phyloP scores from a whole-genome alignment of 139 green algal genomes.

The Chlamydomonas eustigma region DNA sequence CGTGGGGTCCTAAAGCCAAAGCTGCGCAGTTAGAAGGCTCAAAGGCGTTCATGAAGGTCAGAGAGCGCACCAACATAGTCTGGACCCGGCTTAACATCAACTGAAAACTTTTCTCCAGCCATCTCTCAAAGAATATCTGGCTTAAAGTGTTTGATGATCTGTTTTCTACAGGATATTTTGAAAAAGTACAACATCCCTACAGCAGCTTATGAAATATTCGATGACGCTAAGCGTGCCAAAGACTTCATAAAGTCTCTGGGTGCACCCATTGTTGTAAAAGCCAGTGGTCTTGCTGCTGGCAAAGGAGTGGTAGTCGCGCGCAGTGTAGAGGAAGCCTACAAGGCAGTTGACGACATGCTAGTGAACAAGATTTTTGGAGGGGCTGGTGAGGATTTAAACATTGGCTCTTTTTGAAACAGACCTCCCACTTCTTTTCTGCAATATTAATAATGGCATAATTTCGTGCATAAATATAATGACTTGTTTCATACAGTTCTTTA shows the following conservation, averaged over 20 bases:
- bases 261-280: constrained; percentile 96
- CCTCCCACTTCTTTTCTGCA: no score
- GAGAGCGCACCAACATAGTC: no score
- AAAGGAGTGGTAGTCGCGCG: constrained; percentile 88
- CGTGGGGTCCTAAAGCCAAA: constrained; percentile 79
- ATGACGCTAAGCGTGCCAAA: constrained; percentile 41
- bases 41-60: constrained; percentile 93
- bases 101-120: no score
- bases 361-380: constrained; percentile 69
- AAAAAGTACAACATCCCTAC: constrained; percentile 93
- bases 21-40: constrained; percentile 92
- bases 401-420: no score
- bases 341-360: constrained; percentile 89
- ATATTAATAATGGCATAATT: no score
- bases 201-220: constrained; percentile 81
- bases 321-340: constrained; percentile 68
- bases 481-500: no score
- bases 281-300: constrained; percentile 89
- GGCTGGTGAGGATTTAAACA: constrained; percentile 62
- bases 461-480: no score
- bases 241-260: constrained; percentile 41
- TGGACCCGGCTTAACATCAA: no score
- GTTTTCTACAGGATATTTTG: constrained; percentile 63
- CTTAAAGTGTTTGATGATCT: constrained; percentile 7
- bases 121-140: neutral